Evolutionary conservation across 208 protist species (phyloP).

Genomic region (Herpetomonas tarakana): DNA sequence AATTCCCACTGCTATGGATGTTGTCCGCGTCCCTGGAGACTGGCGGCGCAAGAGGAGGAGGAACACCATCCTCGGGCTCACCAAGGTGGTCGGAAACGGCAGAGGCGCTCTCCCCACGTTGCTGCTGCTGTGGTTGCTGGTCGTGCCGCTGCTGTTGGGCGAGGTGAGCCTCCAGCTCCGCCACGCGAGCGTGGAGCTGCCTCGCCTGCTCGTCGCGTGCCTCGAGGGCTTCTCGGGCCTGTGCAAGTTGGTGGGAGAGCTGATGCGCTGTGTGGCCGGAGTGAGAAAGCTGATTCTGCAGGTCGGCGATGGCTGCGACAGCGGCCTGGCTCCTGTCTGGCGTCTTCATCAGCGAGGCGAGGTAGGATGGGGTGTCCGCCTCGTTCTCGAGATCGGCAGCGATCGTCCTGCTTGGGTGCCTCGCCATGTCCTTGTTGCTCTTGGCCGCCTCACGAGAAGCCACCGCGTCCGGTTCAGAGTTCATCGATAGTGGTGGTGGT

Average conservation of each 20-base stretch:
- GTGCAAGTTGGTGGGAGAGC: conserved; percentile 14
- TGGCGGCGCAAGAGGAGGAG: no score
- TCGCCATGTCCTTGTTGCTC: conserved; percentile 1
- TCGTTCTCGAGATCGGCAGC: background rate
- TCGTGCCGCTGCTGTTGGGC: background rate
- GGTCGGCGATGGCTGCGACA: conserved; percentile 50
- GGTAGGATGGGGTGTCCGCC: conserved; percentile 5
- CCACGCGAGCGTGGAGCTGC: background rate
- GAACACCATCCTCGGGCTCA: no score
- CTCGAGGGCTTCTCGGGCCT: conserved; percentile 8
- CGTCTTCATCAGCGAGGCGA: conserved; percentile 9
- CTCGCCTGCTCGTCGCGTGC: conserved; percentile 3
- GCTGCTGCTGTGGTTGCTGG: background rate
- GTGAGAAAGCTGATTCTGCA: conserved; percentile 40
- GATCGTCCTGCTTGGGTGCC: background rate
- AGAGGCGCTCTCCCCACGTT: no score
- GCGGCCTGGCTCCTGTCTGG: conserved; percentile 31
- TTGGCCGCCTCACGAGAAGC: no score
- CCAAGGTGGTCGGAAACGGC: no score
- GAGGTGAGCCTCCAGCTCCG: conserved; percentile 7
- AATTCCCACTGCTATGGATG: no score
- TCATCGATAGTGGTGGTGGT: no score
- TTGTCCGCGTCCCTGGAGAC: no score
- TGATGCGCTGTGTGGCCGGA: conserved; percentile 16
- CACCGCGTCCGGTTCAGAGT: no score